Base-by-base conservation (phyloP, 1,139 yeast species). In the Nakaseomyces glabratus region DNA sequence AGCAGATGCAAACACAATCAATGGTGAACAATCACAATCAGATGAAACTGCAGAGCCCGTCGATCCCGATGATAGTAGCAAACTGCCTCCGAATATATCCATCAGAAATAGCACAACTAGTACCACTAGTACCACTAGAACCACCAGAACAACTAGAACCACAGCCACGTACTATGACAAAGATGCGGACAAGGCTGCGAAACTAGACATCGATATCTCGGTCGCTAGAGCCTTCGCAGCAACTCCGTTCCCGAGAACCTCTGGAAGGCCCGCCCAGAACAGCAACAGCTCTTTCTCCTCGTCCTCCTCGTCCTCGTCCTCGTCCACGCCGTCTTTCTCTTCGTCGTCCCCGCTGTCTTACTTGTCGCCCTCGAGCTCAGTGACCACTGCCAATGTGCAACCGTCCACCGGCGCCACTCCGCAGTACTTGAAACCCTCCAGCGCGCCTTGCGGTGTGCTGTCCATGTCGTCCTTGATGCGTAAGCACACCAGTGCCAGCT, bases 171-270 rank as follows among this genome's bases (percentile, higher is more conserved):
- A 44, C 33, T 11, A 34, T 26, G 16, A 22, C 25, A 13, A 31
- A 6, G 26, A 28, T 28, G 35, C 24, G 6, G 17, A 15, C 20
- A 32, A 13, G 25, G 28, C 13, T 33, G 33, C 31, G 26, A 37
- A 40, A 28, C 38, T 74, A 70, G 48, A 76, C 74, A 39, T 80
- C 76, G 43, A 77, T 71, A 39, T 80, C 73, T 40, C 69, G 68
- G 45, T 59, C 60, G 42, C 75, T 62, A 50, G 64, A 47, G 43
- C 67, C 49, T 58, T 67, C 58, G 20, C 30, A 6, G 18, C 6
- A 13, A 17, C 30, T 2, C 30, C 30, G 30, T 26, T 26, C 30
- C 30, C 30, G 6, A n/a, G n/a, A n/a, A 37, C 66, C 41, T 43
- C 69, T 68, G 6, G 82, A 11, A 13, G 20, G 19, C 10, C 31